Conservation (phyloP, 176 grass and related monocot genomes). For the Rhynchospora breviuscula region DNA sequence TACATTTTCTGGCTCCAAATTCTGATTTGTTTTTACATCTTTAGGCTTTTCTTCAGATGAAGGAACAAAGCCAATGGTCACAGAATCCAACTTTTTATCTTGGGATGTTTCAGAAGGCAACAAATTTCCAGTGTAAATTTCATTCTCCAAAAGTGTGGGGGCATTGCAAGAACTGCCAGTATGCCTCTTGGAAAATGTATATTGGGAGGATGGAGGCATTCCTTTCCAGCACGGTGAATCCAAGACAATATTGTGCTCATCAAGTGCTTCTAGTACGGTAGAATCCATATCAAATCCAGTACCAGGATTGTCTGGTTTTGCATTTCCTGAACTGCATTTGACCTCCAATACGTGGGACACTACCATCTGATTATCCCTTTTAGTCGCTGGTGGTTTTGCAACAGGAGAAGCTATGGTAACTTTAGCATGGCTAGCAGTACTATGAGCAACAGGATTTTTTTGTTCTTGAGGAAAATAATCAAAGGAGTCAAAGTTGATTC, state of each 20-base stretch:
- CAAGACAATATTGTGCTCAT: conserved; percentile 38
- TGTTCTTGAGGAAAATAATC: conserved; percentile 35
- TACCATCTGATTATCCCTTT: conserved; percentile 5
- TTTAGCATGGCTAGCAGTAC: not conserved
- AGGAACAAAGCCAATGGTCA: conserved; percentile 22
- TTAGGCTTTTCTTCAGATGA: conserved; percentile 24
- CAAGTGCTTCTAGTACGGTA: conserved; percentile 26
- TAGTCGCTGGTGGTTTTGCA: not conserved
- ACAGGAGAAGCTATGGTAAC: conserved; percentile 11
- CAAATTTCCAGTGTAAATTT: conserved; percentile 1
- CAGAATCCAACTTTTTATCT: conserved; percentile 17
- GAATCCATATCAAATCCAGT: conserved; percentile 28
- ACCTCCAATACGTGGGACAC: not conserved
- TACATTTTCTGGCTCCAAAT: conserved; percentile 8
- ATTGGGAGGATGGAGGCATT: conserved; percentile 26
- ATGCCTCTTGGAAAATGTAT: conserved; percentile 35
- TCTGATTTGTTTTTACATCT: conserved; percentile 25
- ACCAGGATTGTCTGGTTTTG: not conserved
- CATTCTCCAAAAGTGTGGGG: conserved; percentile 21
- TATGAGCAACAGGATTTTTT: conserved; percentile 26
- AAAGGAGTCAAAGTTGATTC: conserved; percentile 58
- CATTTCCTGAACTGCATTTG: conserved; percentile 4
- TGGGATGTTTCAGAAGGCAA: conserved; percentile 2
- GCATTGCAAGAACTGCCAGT: not conserved
- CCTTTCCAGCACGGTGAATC: conserved; percentile 76